These are phyloP conservation scores for Penicillium hordei DNA, from an alignment of 2,329 filamentous ascomycete species.

Conservation along the genomic window DNA sequence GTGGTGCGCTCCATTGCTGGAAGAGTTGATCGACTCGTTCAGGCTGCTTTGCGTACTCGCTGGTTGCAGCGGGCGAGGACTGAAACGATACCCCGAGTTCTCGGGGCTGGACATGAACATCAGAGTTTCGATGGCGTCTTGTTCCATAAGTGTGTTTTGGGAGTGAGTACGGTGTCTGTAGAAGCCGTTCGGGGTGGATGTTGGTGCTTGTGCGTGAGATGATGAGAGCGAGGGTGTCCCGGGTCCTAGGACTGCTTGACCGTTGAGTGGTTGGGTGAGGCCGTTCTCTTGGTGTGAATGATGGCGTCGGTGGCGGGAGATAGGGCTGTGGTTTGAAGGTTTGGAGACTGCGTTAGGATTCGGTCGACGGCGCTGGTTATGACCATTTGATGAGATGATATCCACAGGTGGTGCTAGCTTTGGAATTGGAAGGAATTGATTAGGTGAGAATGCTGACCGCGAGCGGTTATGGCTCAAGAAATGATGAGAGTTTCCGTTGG, in stretches of 20 bases:
- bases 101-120: conserved; percentile 53
- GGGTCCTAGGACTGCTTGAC: conserved; percentile 26
- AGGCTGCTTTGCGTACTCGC: conserved; percentile 27
- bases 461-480: conserved; percentile 15
- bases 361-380: conserved; percentile 36
- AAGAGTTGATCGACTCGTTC: conserved; percentile 25
- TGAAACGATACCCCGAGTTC: conserved; percentile 46
- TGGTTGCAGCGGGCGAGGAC: conserved; percentile 31
- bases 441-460: conserved; percentile 21
- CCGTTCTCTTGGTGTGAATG: conserved; percentile 35
- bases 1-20: conserved; percentile 6
- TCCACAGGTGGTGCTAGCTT: conserved; percentile 47
- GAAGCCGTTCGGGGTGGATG: conserved; percentile 25
- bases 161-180: conserved; percentile 38
- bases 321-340: conserved; percentile 20
- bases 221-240: conserved; percentile 36
- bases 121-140: conserved; percentile 53
- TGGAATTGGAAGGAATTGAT: conserved; percentile 25
- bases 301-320: conserved; percentile 32
- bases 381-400: conserved; percentile 37
- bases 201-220: conserved; percentile 16
- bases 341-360: conserved; percentile 36
- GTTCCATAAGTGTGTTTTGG: conserved; percentile 49
- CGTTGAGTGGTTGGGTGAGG: conserved; percentile 19
- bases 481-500: conserved; percentile 13